A percentile compares a stretch with the other conserved stretches of the same genome.
phyloP scores from a whole-genome alignment of 371 early-diverging fungal species.

The Saksenaea oblongispora region DNA sequence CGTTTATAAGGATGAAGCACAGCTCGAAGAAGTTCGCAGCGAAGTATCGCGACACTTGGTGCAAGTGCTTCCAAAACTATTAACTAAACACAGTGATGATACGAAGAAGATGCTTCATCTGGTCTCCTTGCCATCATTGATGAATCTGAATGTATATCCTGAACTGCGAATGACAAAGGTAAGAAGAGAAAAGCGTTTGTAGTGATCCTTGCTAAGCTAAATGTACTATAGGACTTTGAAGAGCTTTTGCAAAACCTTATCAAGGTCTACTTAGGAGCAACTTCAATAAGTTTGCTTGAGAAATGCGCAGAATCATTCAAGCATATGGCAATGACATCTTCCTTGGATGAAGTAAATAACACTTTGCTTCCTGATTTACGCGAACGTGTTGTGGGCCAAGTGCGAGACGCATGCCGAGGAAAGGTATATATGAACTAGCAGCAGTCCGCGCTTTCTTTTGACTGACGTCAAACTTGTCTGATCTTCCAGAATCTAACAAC shows the following conservation, averaged over 20 bases:
- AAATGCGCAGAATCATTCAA: conserved; percentile 45
- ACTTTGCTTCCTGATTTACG: conserved; percentile 39
- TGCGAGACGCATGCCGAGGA: conserved; percentile 43
- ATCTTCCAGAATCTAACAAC: conserved; percentile 45
- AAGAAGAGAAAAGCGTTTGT: conserved; percentile 7
- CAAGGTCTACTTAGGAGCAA: conserved; percentile 58
- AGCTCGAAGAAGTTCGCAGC: conserved; percentile 29
- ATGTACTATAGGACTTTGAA: conserved; percentile 50
- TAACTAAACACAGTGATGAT: conserved; percentile 69
- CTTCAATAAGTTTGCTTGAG: conserved; percentile 29
- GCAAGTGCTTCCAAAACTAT: conserved; percentile 56
- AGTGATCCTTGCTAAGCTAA: background rate
- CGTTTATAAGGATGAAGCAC: conserved; percentile 21
- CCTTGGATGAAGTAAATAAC: conserved; percentile 38
- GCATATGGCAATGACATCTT: conserved; percentile 40
- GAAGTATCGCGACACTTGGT: conserved; percentile 62
- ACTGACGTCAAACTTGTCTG: conserved; percentile 8
- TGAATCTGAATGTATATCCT: conserved; percentile 64
- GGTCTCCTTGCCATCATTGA: conserved; percentile 52
- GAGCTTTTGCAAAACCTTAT: conserved; percentile 60
- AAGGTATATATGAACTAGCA: conserved; percentile 18
- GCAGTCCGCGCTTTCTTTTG: conserved; percentile 7
- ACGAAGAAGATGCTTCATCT: conserved; percentile 53
- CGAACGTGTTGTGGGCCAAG: conserved; percentile 37
- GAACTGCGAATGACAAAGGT: conserved; percentile 68